phyloP scores from a whole-genome alignment of 441 rosid genomes.

The Erysimum pusillum region DNA sequence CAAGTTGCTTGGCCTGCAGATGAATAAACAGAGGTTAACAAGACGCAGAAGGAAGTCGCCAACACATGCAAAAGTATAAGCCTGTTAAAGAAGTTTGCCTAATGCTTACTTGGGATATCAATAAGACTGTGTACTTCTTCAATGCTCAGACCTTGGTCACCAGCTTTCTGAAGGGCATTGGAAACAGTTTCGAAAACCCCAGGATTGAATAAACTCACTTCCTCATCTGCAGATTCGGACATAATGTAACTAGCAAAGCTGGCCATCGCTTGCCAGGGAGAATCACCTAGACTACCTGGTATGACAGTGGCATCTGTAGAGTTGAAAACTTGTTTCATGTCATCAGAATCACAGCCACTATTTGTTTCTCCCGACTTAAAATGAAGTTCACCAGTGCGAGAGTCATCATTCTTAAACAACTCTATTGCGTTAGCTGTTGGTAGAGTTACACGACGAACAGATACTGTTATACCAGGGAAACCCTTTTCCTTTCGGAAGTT shows the following conservation, averaged over 20 bases:
- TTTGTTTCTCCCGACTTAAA: conserved; percentile 45
- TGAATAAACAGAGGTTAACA: conserved; percentile 36
- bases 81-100: conserved; percentile 5
- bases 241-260: conserved; percentile 60
- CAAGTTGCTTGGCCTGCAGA: conserved; percentile 62
- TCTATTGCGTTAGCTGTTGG: conserved; percentile 58
- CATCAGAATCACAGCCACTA: conserved; percentile 51
- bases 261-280: conserved; percentile 87
- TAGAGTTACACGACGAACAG: conserved; percentile 60
- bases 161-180: conserved; percentile 79
- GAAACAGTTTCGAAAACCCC: conserved; percentile 63
- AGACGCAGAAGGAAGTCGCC: conserved; percentile 13
- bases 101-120: conserved; percentile 56
- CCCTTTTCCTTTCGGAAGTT: conserved; percentile 92
- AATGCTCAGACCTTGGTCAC: conserved; percentile 89
- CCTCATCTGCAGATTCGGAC: conserved; percentile 51
- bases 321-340: conserved; percentile 54
- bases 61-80: conserved; percentile 16
- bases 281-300: conserved; percentile 52
- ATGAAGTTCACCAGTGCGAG: conserved; percentile 52
- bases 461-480: conserved; percentile 84
- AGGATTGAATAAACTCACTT: conserved; percentile 53
- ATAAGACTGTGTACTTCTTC: conserved; percentile 65
- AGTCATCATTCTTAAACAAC: conserved; percentile 59
- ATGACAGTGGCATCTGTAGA: conserved; percentile 51